phyloP scores from a whole-genome alignment of 1,139 yeast species.

The Magnusiomyces ingens region DNA sequence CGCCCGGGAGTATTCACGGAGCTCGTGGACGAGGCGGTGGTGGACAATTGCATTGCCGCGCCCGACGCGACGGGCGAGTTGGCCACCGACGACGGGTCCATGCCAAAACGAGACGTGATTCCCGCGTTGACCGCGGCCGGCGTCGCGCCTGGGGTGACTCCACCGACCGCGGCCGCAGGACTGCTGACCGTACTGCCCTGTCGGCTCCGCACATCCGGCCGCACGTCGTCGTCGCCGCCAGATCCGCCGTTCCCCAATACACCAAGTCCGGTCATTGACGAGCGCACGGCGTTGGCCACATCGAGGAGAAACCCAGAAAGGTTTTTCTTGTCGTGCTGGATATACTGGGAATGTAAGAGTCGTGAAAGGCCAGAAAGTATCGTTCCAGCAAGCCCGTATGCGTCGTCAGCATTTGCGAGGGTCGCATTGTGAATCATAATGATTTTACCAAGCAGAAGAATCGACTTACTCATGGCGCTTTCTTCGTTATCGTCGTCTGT shows the following conservation, averaged over 20 bases:
- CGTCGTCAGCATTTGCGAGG: constrained; percentile 21
- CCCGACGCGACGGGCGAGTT: background rate
- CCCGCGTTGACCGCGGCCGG: background rate
- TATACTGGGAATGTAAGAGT: constrained; percentile 32
- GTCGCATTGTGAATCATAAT: constrained; percentile 45
- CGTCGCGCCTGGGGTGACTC: background rate
- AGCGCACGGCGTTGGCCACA: constrained; percentile 21
- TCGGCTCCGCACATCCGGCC: no score
- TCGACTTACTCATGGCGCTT: constrained; percentile 16
- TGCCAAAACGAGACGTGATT: background rate
- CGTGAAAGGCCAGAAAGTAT: constrained; percentile 40
- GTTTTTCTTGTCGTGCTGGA: constrained; percentile 17
- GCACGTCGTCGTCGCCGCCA: background rate
- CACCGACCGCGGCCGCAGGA: background rate
- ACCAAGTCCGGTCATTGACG: background rate
- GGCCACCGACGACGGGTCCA: background rate
- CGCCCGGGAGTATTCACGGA: no score
- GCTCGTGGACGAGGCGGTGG: no score
- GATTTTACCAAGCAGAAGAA: constrained; percentile 47
- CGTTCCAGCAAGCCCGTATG: constrained; percentile 28
- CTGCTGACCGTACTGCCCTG: background rate
- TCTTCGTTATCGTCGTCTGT: background rate
- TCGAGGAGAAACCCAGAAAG: constrained; percentile 25
- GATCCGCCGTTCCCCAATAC: background rate
- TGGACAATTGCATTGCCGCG: background rate